Evolutionary conservation across 2,329 filamentous ascomycete species (phyloP).

Genomic region (Fusarium phyllophilum): DNA sequence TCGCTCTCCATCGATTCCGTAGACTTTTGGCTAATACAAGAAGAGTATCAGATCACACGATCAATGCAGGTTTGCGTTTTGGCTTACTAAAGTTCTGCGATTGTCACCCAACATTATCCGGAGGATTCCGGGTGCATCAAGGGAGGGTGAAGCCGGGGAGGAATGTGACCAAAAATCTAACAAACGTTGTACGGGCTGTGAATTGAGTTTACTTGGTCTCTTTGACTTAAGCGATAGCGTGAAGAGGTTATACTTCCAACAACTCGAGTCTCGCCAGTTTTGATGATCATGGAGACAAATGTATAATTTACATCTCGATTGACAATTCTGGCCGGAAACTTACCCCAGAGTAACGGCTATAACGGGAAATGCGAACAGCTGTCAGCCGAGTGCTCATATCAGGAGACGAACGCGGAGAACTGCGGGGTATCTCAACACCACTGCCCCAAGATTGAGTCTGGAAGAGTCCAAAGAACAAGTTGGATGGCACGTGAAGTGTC

Average conservation of each 20-base stretch:
- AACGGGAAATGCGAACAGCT: neutral
- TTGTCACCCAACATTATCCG: neutral
- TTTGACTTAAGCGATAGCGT: neutral
- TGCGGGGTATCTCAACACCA: neutral
- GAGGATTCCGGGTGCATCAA: neutral
- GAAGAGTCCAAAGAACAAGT: neutral
- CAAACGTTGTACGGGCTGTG: neutral
- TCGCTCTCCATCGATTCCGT: neutral
- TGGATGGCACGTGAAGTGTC: neutral
- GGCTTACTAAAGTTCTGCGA: neutral
- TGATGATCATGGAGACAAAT: neutral
- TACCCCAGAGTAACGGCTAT: neutral
- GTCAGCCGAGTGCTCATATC: neutral
- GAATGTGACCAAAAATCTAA: neutral
- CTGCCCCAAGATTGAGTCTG: neutral
- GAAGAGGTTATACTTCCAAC: accelerated
- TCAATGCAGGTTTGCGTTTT: neutral
- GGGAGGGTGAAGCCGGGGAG: neutral
- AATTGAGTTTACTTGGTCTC: accelerated
- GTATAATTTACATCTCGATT: neutral
- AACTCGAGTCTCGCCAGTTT: neutral
- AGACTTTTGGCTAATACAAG: neutral
- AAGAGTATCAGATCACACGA: neutral
- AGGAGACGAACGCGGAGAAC: neutral
- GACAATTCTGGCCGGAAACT: accelerated